Evolutionary conservation across 371 early-diverging fungal genomes (phyloP).

Genomic region (Mucor racemosus): DNA sequence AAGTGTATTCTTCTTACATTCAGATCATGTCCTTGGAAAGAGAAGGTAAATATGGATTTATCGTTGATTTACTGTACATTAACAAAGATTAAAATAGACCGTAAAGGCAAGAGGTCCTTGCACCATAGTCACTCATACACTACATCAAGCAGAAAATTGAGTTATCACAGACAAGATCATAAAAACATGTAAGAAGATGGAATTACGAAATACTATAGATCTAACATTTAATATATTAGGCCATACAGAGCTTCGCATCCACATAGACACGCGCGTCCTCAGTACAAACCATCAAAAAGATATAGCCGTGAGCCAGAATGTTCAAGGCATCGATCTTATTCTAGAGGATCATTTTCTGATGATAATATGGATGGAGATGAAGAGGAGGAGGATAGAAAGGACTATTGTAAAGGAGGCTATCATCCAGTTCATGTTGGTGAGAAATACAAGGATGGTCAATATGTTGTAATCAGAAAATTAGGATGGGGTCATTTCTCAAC

Average conservation of each 20-base stretch:
- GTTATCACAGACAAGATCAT: constrained; percentile 11
- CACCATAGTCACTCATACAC: constrained; percentile 12
- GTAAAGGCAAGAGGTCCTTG: constrained; percentile 20
- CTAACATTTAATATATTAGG: not conserved
- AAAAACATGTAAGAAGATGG: constrained; percentile 10
- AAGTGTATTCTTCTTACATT: not conserved
- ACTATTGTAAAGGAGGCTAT: constrained; percentile 94
- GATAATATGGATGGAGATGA: constrained; percentile 18
- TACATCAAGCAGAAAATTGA: constrained; percentile 6
- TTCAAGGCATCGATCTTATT: constrained; percentile 18
- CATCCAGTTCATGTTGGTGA: constrained; percentile 92
- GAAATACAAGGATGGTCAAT: constrained; percentile 77
- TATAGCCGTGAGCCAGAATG: constrained; percentile 6
- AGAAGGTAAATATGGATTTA: constrained; percentile 17
- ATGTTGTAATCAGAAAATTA: constrained; percentile 88
- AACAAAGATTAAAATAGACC: constrained; percentile 2
- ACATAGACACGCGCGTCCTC: constrained; percentile 8
- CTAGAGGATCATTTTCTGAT: constrained; percentile 21
- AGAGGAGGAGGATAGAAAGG: constrained; percentile 88
- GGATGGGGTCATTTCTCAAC: constrained; percentile 99
- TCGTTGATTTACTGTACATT: no score
- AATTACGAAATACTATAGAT: not conserved
- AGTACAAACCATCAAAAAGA: constrained; percentile 9
- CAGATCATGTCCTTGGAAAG: constrained; percentile 22
- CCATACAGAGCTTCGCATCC: not conserved